Evolutionary conservation across 805 yeast genomes (phyloP), one percentile per base, ranked within the genome.

Genomic region (Ogataea populi-albae): DNA sequence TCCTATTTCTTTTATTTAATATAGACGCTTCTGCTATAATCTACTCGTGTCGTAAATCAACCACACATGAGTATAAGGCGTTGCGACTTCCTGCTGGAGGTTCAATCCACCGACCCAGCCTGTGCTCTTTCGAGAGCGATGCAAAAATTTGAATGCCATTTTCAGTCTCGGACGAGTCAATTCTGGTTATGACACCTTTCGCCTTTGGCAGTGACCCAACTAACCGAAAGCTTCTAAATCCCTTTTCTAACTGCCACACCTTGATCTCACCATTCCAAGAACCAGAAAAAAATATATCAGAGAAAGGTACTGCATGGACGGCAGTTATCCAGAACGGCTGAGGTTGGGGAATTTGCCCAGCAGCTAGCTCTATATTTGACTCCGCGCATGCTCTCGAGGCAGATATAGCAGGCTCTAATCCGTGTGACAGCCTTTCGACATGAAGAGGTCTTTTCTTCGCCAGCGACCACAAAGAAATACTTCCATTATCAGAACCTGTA

Each of bases 401-500:
- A 7, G 75, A 62, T 23, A 55, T 42, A 1, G 52, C 28, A 2
- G 72, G 68, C 9, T 65, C 60, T 12, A 79, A 55, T 2, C 97
- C 98, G 59, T 93, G 98, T 2, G 91, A 85, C 32, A 69, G 62
- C 51, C 93, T 73, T 43, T 73, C 62, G 2, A 79, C 77, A 58
- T 61, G 81, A 19, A 85, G 63, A 11, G 98, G 94, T 62, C 87
- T 89, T 73, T 93, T 93, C 64, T 87, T 87, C 17, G 86, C 80
- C 38, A 83, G 64, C 3, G 96, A 79, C 98, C 98, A 93, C 43
- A 93, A 67, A n/a, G 86, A 66, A 21, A 93, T 64, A 54, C 78
- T 84, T 27, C 98, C 98, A 57, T 89, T 91, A 57, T 93, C 98
- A 11, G 95, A 81, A 4, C 98, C 98, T 1, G 98, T 89, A 30